Conservation (phyloP, 2,329 filamentous ascomycete species). For the Fusarium metavorans region DNA sequence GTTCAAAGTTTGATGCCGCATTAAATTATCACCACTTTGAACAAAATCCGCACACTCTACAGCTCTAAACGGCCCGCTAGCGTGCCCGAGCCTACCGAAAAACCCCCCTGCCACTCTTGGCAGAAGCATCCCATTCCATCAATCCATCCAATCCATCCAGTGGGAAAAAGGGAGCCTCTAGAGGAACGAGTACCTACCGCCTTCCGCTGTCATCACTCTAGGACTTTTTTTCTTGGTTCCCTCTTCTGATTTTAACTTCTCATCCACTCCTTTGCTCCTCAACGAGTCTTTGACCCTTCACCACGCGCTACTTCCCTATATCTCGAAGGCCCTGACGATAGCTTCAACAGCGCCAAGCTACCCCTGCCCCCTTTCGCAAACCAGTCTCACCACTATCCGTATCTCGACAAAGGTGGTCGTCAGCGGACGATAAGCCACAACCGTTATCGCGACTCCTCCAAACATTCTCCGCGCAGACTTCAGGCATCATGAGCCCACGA, state of each 20-base stretch:
- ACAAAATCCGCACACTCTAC: conserved; percentile 18
- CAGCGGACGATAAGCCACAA: conserved; percentile 40
- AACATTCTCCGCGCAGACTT: conserved; percentile 7
- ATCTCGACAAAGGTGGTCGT: conserved; percentile 29
- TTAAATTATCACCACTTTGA: conserved; percentile 14
- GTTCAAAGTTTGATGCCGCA: background rate
- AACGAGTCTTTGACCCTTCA: background rate
- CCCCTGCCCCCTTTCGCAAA: conserved; percentile 42
- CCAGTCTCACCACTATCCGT: conserved; percentile 30
- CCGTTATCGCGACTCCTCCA: conserved; percentile 29
- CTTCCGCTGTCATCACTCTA: conserved; percentile 34
- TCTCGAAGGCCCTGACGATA: conserved; percentile 6
- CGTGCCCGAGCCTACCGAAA: conserved; percentile 42
- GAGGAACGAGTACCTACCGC: conserved; percentile 21
- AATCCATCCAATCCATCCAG: background rate
- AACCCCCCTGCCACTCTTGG: conserved; percentile 36
- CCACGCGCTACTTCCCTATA: conserved; percentile 3
- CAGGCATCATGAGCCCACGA: conserved; percentile 52
- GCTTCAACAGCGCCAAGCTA: conserved; percentile 36
- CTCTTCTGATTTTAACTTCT: conserved; percentile 29
- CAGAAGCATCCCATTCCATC: conserved; percentile 33
- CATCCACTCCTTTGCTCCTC: conserved; percentile 45
- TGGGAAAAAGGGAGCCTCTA: conserved; percentile 22
- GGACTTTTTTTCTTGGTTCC: conserved; percentile 19
- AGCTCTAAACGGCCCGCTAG: conserved; percentile 37